Conservation (phyloP, 352 stramenopile species). For the Globisporangium rhizosaccharum region DNA sequence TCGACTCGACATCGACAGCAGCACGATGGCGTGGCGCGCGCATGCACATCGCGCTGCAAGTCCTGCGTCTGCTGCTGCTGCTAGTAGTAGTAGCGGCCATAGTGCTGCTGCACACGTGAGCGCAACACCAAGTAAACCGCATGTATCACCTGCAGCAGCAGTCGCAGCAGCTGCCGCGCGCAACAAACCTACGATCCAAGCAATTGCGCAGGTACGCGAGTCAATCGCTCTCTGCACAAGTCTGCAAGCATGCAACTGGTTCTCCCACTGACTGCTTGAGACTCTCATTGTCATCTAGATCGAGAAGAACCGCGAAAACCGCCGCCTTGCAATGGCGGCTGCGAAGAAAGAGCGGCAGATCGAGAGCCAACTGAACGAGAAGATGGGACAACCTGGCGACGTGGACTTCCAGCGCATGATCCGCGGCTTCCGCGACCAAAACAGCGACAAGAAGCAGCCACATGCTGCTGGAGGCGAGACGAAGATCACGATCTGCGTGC, state of each 20-base stretch:
- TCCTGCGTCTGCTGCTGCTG: too few species aligned
- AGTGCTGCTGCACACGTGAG: background rate
- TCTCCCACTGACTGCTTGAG: background rate
- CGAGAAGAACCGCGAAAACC: slow-evolving; percentile 80
- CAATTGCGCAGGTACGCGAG: slow-evolving; percentile 41
- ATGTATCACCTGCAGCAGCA: slow-evolving; percentile 8
- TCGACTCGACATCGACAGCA: too few species aligned
- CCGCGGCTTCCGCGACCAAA: slow-evolving; percentile 76
- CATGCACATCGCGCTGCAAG: too few species aligned
- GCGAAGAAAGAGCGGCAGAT: slow-evolving; percentile 82
- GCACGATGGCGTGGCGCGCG: too few species aligned
- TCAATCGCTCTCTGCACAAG: too few species aligned
- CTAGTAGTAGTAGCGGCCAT: background rate
- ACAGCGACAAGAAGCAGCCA: slow-evolving; percentile 41
- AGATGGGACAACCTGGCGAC: slow-evolving; percentile 75
- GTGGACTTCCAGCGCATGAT: slow-evolving; percentile 93
- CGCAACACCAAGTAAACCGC: slow-evolving; percentile 10
- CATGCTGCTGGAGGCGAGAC: slow-evolving; percentile 51
- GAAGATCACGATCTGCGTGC: slow-evolving; percentile 95
- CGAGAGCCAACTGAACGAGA: slow-evolving; percentile 80
- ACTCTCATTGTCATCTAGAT: slow-evolving; percentile 33
- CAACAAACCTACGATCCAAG: slow-evolving; percentile 59
- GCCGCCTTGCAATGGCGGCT: slow-evolving; percentile 75
- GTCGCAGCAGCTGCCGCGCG: slow-evolving; percentile 13
- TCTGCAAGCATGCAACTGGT: background rate